Conservation (phyloP, 2,329 filamentous ascomycete genomes). For the Cladophialophora carrionii region DNA sequence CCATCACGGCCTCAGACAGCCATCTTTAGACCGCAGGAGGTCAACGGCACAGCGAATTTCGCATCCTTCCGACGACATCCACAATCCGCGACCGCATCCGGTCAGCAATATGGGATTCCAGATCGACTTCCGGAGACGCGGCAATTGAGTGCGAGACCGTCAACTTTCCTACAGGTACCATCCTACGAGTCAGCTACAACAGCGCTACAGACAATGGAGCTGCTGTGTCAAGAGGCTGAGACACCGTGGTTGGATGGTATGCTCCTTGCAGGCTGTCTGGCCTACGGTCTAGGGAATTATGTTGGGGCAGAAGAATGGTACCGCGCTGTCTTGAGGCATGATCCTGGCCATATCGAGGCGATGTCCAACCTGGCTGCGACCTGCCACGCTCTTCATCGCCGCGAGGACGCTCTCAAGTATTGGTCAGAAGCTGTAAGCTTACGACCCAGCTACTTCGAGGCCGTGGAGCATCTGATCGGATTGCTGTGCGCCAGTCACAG, state of each 20-base stretch:
- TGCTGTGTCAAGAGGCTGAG: constrained; percentile 74
- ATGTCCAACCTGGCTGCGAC: constrained; percentile 92
- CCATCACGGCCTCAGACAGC: constrained; percentile 36
- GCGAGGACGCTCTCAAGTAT: constrained; percentile 79
- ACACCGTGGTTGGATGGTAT: constrained; percentile 95
- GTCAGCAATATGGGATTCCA: constrained; percentile 14
- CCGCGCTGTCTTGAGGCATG: constrained; percentile 60
- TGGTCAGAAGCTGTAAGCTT: constrained; percentile 84
- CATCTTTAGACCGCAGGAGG: constrained; percentile 30
- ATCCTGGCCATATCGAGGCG: constrained; percentile 78
- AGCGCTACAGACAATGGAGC: constrained; percentile 72
- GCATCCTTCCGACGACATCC: constrained; percentile 4
- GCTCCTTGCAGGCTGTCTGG: constrained; percentile 84
- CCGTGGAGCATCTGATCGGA: constrained; percentile 90
- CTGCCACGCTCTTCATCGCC: constrained; percentile 78
- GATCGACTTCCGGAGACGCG: constrained; percentile 16
- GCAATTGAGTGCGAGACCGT: not conserved
- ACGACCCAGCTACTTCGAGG: constrained; percentile 87
- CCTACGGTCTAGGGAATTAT: constrained; percentile 86
- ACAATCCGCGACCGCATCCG: constrained; percentile 2
- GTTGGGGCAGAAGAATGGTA: constrained; percentile 64
- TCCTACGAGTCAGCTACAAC: constrained; percentile 56
- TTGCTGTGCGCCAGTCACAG: constrained; percentile 80
- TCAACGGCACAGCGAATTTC: constrained; percentile 6
- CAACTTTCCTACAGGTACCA: constrained; percentile 7